Evolutionary conservation across 176 grass and related monocot genomes (phyloP).

Genomic region (Eremochloa ophiuroides): DNA sequence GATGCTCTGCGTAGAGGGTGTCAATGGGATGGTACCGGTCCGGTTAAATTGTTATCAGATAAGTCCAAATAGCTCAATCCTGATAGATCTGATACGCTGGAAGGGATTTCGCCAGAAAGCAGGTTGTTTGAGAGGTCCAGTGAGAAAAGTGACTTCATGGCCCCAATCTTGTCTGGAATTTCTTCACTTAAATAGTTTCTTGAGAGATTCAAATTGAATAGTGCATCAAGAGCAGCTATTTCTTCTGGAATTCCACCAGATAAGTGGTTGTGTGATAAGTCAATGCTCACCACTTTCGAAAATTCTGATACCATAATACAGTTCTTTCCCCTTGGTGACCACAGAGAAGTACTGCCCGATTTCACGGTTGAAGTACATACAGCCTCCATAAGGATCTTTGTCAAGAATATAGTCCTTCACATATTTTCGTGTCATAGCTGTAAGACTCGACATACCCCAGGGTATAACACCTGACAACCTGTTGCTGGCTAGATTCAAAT

Average conservation of each 20-base stretch:
- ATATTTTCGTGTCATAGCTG: background rate
- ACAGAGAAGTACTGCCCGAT: background rate
- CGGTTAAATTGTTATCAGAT: conserved; percentile 35
- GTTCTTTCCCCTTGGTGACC: conserved; percentile 25
- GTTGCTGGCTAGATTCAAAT: conserved; percentile 37
- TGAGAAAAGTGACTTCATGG: conserved; percentile 28
- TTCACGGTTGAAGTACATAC: rapidly evolving
- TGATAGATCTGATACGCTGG: conserved; percentile 6
- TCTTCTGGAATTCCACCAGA: background rate
- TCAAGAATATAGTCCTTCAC: background rate
- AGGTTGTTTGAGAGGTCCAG: conserved; percentile 29
- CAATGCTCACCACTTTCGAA: background rate
- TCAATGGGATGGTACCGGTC: conserved; percentile 33
- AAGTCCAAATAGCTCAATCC: conserved; percentile 25
- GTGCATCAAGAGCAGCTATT: background rate
- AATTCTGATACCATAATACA: background rate
- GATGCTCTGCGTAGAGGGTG: conserved; percentile 16
- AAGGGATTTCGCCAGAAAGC: conserved; percentile 15
- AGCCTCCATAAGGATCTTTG: background rate
- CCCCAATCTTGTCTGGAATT: conserved; percentile 22
- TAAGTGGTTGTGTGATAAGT: conserved; percentile 27
- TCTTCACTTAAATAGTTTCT: background rate
- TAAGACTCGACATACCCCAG: background rate
- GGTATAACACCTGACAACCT: conserved; percentile 23
- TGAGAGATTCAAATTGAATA: conserved; percentile 20